A percentile compares a stretch with the other conserved stretches of the same genome.
Conservation (phyloP, 2,329 filamentous ascomycete genomes). For the Ophiostoma pallidulum region DNA sequence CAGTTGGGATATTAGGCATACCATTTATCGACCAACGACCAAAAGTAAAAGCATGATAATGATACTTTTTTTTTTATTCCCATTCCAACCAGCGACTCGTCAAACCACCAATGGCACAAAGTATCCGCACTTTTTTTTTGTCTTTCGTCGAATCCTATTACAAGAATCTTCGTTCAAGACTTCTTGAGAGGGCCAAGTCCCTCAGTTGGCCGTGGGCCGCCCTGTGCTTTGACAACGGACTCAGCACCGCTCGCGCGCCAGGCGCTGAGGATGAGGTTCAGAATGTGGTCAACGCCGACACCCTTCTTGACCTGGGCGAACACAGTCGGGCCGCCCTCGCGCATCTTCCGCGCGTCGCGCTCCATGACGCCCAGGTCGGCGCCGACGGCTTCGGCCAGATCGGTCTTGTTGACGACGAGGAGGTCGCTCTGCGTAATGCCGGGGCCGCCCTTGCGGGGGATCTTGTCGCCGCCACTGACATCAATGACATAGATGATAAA, state of each 20-base stretch:
- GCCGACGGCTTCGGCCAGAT: constrained; percentile 81
- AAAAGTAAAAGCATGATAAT: constrained; percentile 13
- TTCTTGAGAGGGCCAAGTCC: constrained; percentile 39
- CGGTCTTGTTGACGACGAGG: constrained; percentile 93
- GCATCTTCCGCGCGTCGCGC: constrained; percentile 84
- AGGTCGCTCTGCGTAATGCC: constrained; percentile 95
- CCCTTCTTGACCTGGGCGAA: constrained; percentile 96
- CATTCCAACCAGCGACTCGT: too few species aligned
- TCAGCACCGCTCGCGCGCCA: constrained; percentile 87
- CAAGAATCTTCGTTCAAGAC: not conserved
- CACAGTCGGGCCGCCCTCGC: constrained; percentile 88
- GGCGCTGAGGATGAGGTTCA: constrained; percentile 78
- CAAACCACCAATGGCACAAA: not conserved
- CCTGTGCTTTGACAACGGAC: constrained; percentile 42
- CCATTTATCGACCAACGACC: constrained; percentile 3
- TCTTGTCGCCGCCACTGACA: constrained; percentile 91
- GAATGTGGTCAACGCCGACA: constrained; percentile 75
- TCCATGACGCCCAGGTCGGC: constrained; percentile 93
- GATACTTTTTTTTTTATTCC: constrained; percentile 5
- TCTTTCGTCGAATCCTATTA: not conserved
- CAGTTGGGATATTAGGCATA: not conserved
- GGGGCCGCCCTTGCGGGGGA: constrained; percentile 89
- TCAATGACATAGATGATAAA: constrained; percentile 99
- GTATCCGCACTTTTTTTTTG: not conserved
- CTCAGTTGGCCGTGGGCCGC: constrained; percentile 49